Conservation (phyloP, 2,329 filamentous ascomycete species). For the Trichoderma harzianum region DNA sequence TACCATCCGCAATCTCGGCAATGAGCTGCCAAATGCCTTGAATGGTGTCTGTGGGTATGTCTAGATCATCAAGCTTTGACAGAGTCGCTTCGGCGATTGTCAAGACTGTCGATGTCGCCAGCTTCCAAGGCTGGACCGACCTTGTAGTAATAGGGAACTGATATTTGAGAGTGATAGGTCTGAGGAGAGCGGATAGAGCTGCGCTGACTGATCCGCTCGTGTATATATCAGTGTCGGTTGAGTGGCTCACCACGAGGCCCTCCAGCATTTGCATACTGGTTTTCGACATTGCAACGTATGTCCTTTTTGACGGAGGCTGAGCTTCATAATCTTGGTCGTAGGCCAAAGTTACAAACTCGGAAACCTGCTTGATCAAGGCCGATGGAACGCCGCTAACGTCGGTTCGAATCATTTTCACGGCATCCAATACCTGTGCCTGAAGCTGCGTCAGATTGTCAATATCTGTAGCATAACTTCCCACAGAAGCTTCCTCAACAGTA, state of each 20-base stretch:
- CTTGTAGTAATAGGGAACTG: constrained; percentile 69
- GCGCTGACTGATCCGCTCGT: constrained; percentile 61
- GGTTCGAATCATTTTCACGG: constrained; percentile 64
- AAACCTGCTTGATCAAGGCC: constrained; percentile 64
- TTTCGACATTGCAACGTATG: constrained; percentile 87
- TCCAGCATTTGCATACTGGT: constrained; percentile 70
- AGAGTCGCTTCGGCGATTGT: constrained; percentile 65
- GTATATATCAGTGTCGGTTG: constrained; percentile 65
- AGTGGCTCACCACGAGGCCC: constrained; percentile 56
- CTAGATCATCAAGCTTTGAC: constrained; percentile 52
- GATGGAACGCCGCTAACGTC: constrained; percentile 63
- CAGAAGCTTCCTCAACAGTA: constrained; percentile 67
- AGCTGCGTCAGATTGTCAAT: constrained; percentile 70
- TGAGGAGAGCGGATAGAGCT: constrained; percentile 64
- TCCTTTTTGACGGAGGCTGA: constrained; percentile 54
- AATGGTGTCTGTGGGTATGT: constrained; percentile 43
- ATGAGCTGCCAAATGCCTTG: constrained; percentile 68
- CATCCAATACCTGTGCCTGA: constrained; percentile 66
- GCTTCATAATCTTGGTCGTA: constrained; percentile 47
- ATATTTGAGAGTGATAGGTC: constrained; percentile 77
- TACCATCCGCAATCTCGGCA: constrained; percentile 63
- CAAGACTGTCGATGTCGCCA: constrained; percentile 69
- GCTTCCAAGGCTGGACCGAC: constrained; percentile 70
- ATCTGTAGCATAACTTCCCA: constrained; percentile 66
- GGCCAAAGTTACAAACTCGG: constrained; percentile 68